These are phyloP conservation scores for Alternaria incomplexa DNA, from an alignment of 2,329 filamentous ascomycete genomes.

Conservation along the genomic window DNA sequence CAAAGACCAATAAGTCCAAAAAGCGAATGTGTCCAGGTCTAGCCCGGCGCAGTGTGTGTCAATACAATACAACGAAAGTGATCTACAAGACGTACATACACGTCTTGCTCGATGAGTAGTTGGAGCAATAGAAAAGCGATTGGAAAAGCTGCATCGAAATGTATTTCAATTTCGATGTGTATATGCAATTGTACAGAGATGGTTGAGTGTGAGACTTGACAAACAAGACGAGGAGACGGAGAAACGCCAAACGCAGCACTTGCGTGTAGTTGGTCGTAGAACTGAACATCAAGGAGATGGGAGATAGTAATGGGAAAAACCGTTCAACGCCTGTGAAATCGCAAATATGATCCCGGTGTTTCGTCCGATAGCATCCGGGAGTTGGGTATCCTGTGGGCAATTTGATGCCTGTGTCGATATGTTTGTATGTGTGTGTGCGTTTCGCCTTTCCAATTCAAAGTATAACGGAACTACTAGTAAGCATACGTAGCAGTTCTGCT, in stretches of 20 bases:
- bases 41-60: neutral
- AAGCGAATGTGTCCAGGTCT: neutral
- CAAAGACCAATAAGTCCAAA: neutral
- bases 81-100: neutral
- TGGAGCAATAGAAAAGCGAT: neutral
- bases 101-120: neutral
- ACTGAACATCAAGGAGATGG: neutral
- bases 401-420: constrained; percentile 9
- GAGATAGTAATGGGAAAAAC: neutral
- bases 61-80: neutral
- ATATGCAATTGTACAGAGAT: constrained; percentile 2
- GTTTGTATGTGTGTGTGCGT: neutral
- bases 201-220: neutral
- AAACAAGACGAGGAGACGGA: neutral
- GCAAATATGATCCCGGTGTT: neutral
- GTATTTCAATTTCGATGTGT: neutral
- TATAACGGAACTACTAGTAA: constrained; percentile 27
- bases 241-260: constrained; percentile 13
- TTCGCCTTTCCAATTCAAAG: neutral
- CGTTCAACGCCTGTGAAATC: constrained; percentile 1
- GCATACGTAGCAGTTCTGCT: constrained; percentile 36
- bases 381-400: constrained; percentile 9
- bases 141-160: neutral
- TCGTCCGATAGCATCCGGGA: neutral
- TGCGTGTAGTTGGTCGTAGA: constrained; percentile 7